A percentile compares a stretch with the other conserved stretches of the same genome.
Conservation (phyloP, 306 rosid genomes). For the Begonia peltatifolia region DNA sequence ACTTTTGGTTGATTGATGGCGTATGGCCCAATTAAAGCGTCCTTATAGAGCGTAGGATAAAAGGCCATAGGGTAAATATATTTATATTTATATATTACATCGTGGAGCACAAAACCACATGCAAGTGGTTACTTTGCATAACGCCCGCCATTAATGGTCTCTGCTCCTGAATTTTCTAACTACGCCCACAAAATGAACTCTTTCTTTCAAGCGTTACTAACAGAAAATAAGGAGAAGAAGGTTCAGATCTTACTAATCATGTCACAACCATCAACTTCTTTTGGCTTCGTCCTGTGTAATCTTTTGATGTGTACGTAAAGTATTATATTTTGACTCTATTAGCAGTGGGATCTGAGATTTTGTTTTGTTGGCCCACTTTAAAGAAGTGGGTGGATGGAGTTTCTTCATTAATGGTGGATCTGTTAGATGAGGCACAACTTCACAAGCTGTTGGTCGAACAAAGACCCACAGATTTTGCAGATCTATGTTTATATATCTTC, state of each 20-base stretch:
- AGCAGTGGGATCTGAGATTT: not conserved
- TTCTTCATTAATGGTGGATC: not conserved
- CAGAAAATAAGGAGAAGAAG: no score
- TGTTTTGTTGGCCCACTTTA: not conserved
- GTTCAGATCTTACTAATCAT: no score
- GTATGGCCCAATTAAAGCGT: not conserved
- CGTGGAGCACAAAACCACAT: not conserved
- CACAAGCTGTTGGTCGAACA: slow-evolving; percentile 1
- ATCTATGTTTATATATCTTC: no score
- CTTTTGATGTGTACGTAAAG: no score
- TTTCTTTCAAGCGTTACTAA: no score
- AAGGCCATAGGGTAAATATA: no score
- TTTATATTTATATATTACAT: not conserved
- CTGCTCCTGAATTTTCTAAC: no score
- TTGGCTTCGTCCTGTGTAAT: no score
- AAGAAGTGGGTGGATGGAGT: not conserved
- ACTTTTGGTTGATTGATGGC: not conserved
- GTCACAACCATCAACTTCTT: no score
- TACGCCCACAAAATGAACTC: no score
- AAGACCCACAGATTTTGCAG: slow-evolving; percentile 4
- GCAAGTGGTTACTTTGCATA: not conserved
- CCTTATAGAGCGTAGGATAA: not conserved
- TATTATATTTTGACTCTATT: no score
- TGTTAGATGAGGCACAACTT: not conserved
- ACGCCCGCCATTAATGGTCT: not conserved